phyloP scores from a whole-genome alignment of 176 grass and related monocot species.

The Phragmites australis region DNA sequence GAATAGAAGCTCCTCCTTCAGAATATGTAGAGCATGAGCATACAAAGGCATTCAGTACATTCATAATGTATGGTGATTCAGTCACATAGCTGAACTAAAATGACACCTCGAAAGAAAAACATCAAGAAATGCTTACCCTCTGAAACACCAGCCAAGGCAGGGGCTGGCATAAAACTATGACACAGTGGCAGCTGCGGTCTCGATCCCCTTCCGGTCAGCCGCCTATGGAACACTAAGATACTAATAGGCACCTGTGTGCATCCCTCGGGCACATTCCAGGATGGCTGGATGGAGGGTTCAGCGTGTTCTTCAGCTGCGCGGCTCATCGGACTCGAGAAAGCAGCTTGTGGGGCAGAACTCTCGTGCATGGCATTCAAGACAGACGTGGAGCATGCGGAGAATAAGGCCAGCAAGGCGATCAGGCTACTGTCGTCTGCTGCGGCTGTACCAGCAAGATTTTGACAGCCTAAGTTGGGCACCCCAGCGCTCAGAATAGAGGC shows the following conservation, averaged over 20 bases:
- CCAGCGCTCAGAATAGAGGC: background rate
- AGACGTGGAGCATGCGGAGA: conserved; percentile 20
- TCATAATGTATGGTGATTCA: conserved; percentile 6
- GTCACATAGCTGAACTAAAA: conserved; percentile 3
- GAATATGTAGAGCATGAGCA: conserved; percentile 15
- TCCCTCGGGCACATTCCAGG: conserved; percentile 31
- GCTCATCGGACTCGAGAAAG: background rate
- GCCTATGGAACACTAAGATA: conserved; percentile 48
- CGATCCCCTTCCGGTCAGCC: conserved; percentile 7
- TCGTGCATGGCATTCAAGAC: conserved; percentile 21
- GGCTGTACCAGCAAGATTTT: conserved; percentile 10
- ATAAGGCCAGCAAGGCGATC: background rate
- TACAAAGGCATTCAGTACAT: conserved; percentile 6
- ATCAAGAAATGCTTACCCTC: conserved; percentile 34
- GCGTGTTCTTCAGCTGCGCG: conserved; percentile 21
- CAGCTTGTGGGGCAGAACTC: background rate
- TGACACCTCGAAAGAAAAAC: conserved; percentile 6
- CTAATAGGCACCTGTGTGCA: conserved; percentile 53
- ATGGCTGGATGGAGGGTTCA: conserved; percentile 11
- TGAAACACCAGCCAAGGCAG: conserved; percentile 30
- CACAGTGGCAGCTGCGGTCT: conserved; percentile 10
- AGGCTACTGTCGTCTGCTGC: conserved; percentile 1
- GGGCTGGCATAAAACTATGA: background rate
- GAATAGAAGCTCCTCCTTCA: conserved; percentile 32
- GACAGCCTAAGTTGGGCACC: background rate